Evolutionary conservation across 495 filamentous ascomycete species (phyloP), one percentile per base, ranked within the genome.

Genomic region (Neohortaea acidophila): DNA sequence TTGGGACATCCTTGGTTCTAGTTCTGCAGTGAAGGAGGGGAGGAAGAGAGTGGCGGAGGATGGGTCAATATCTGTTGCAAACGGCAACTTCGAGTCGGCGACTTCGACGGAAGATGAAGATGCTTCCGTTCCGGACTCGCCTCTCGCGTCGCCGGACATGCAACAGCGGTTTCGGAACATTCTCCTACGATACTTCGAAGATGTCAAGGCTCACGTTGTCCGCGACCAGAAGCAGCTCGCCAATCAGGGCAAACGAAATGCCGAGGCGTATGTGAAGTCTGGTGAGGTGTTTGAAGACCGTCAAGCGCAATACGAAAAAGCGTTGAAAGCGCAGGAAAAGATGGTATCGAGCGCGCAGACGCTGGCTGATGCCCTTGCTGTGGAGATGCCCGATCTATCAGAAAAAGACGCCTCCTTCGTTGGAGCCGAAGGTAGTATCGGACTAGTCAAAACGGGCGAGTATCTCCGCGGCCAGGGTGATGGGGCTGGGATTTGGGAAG

Each of bases 261-360:
- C 91, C 2, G 89, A 99, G 56, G 89, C 87, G 4, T 99, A 99
- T 54, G 84, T 99, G 47, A 94, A 93, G 53, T 96, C 91, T 28
- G 89, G 89, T 11, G 89, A 99, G 52, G 86, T 99, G 29, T 99
- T 99, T 47, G 89, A 99, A 54, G 89, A 99, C 52, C 81, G 89
- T 13, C 89, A 99, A 53, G 72, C 84, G 21, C 94, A 84, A 49
- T 93, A 89, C 44, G 89, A 99, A 55, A 94, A 84, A 59, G 75
- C 83, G 54, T 61, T 84, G 7, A 96, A 94, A 60, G 70, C 80
- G 3, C 79, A 94, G 47, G 89, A 99, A 53, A 86, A 84, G 43
- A 72, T 96, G 4, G 69, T 94, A 31, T 61, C 81, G 17, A 94
- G 93, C 56, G 87, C 89, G 0, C 89, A 99, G 55, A 69, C 81